These are phyloP conservation scores for Globisporangium yorkense DNA, from an alignment of 352 stramenopile genomes.

Conservation along the genomic window DNA sequence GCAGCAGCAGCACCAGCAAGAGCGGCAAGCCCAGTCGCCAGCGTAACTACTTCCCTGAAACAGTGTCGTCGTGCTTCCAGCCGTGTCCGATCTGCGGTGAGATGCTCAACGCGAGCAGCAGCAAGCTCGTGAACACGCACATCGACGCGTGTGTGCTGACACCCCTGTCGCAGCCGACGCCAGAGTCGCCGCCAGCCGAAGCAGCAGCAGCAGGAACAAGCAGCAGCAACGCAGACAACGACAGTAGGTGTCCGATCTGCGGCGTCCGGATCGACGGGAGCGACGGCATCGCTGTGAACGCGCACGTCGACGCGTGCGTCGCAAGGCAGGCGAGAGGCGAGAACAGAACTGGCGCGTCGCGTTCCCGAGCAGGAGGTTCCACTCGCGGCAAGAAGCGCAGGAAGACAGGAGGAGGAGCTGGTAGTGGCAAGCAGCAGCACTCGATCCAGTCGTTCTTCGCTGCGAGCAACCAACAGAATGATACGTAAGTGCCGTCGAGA, in stretches of 20 bases:
- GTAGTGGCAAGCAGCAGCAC: slow-evolving; percentile 1
- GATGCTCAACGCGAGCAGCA: slow-evolving; percentile 36
- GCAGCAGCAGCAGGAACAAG: not conserved
- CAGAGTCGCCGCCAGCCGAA: not conserved
- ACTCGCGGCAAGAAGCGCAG: not conserved
- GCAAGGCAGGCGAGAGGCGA: not conserved
- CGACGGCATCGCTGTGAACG: slow-evolving; percentile 14
- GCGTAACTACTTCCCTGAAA: not conserved
- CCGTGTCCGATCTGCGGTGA: slow-evolving; percentile 58
- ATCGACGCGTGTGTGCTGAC: slow-evolving; percentile 43
- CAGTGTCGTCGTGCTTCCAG: slow-evolving; percentile 5
- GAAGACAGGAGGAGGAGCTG: not conserved
- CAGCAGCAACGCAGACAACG: not conserved
- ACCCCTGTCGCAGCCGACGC: not conserved
- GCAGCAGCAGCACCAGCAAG: not conserved
- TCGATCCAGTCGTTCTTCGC: slow-evolving; percentile 17
- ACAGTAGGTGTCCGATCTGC: slow-evolving; percentile 18
- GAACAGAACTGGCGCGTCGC: not conserved
- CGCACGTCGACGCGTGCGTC: slow-evolving; percentile 21
- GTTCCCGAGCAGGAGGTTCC: not conserved
- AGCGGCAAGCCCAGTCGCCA: not conserved
- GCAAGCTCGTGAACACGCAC: slow-evolving; percentile 50
- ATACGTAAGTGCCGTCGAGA: not conserved
- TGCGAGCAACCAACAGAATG: not conserved
- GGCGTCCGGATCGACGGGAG: slow-evolving; percentile 11